Base-by-base conservation (phyloP, 2,329 filamentous ascomycete species). In the Botrytis byssoidea region DNA sequence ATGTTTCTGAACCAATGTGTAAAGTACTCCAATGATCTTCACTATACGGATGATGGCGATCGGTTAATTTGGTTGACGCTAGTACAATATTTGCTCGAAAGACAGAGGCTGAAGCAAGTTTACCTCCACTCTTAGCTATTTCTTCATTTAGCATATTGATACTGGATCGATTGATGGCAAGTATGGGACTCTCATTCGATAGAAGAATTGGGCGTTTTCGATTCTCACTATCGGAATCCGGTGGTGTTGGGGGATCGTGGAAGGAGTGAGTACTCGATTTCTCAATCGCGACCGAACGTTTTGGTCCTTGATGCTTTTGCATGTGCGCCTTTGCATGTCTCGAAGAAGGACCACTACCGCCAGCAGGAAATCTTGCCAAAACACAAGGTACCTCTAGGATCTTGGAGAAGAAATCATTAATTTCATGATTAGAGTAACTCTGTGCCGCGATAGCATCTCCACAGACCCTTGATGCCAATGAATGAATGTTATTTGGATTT, bases 121-220 rank as follows among this genome's bases (percentile, higher is more conserved):
- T 89, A n/a, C 89, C 89, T 32, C 88, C 88, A n/a, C 84, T 85
- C 6, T 83, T 82, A 71, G 84, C 86, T 77, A 98, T 96, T 20
- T 89, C 85, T 74, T 88, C 84, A 79, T 98, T 98, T 12, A 98
- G 83, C 3, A 87, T 87, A 65, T 93, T 90, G 66, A 98, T 87
- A 77, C 94, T 98, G 16, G 92, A 90, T 71, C 89, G 88, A 32
- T 93, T 94, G 73, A 98, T 91, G 65, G 93, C 88, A 0, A 99
- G 87, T 63, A 99, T 97, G 0, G 96, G 95, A 71, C 94, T 97
- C 82, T 98, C 96, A 81, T 99, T 99, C 37, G 95, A 93, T 4
- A 99, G 85, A 0, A 96, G 84, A 48, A 98, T 94, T 5, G 90
- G 88, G 18, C 79, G 81, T 70, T 80, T 64, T 77, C 79, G 25